Evolutionary conservation across 225 moss, liverwort and hornwort genomes (phyloP), one percentile per base, ranked within the genome.

Genomic region (Bryum argenteum): DNA sequence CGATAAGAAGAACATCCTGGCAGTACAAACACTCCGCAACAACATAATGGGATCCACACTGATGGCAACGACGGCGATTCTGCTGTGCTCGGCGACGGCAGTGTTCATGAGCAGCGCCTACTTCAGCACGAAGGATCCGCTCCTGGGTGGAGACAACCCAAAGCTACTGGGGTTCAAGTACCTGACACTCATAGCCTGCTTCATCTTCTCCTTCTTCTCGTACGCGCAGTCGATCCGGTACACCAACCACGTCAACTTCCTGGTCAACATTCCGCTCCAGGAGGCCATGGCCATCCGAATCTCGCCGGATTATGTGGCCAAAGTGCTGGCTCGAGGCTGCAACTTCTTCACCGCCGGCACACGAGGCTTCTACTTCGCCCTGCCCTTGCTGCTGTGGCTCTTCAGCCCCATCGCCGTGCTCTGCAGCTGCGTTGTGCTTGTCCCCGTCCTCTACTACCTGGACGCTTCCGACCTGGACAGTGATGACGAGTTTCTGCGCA

Each of bases 21-120:
- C 97, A 19, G 97, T 97, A 12, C 93, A 97, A 54, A 90, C 93
- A 0, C 81, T 97, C 10, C 89, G 97, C 54, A 97, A 97, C 83
- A 90, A 59, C 70, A 92, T 97, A 2, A 97, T 97, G 97, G 97
- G 90, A 1, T 89, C 93, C 39, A 85, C 93, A 12, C 78, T 97
- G 0, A 76, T 97, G 88, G 93, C 90, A 5, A 89, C 91, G 0
- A 88, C 96, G 11, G 78, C 90, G n/a, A 91, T 96, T 24, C 72
- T 96, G 17, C 19, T 93, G 65, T 86, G 84, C 77, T 88, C 91
- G 8, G 94, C 88, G 8, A 84, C 89, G 9, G 92, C 77, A 1
- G 88, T 89, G 28, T 87, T 92, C 65, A 87, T 94, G 77, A 81
- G 90, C 70, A 97, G 94, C 80, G 80, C 88, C 21, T 97, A 88